Conservation (phyloP, 2,329 filamentous ascomycete genomes). For the Plenodomus lindquistii region DNA sequence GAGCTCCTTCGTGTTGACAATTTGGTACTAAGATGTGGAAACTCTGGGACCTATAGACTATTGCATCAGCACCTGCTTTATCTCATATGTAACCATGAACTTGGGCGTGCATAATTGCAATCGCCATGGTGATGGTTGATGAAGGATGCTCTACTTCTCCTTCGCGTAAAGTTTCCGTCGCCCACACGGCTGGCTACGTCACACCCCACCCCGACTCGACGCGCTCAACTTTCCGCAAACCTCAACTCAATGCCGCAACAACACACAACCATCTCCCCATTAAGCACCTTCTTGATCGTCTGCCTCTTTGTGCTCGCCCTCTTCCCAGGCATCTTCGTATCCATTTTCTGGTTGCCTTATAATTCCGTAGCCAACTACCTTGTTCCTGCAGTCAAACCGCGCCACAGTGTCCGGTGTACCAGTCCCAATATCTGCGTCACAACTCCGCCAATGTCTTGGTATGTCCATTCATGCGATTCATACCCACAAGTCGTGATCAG, state of each 20-base stretch:
- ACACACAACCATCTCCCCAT: conserved; percentile 35
- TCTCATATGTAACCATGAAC: no score
- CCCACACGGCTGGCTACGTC: not conserved
- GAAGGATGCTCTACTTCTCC: no score
- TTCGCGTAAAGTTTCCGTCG: not conserved
- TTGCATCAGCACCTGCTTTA: no score
- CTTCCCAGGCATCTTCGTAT: conserved; percentile 53
- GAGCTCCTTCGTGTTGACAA: no score
- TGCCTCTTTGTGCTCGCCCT: conserved; percentile 55
- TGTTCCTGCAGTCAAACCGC: conserved; percentile 22
- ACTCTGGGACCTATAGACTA: no score
- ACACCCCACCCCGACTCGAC: conserved; percentile 1
- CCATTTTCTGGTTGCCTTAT: conserved; percentile 45
- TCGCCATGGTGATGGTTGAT: no score
- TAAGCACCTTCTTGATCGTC: conserved; percentile 52
- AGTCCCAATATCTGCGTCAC: conserved; percentile 33
- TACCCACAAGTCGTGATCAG: not conserved
- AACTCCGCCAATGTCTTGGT: conserved; percentile 38
- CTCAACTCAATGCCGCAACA: conserved; percentile 22
- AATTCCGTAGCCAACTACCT: conserved; percentile 30
- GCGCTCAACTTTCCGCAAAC: not conserved
- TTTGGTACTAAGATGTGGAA: no score
- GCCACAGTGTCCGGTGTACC: conserved; percentile 25
- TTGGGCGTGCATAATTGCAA: no score
- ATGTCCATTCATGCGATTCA: conserved; percentile 2